Evolutionary conservation across 2,329 filamentous ascomycete genomes (phyloP).

Genomic region (Colletotrichum sp.): DNA sequence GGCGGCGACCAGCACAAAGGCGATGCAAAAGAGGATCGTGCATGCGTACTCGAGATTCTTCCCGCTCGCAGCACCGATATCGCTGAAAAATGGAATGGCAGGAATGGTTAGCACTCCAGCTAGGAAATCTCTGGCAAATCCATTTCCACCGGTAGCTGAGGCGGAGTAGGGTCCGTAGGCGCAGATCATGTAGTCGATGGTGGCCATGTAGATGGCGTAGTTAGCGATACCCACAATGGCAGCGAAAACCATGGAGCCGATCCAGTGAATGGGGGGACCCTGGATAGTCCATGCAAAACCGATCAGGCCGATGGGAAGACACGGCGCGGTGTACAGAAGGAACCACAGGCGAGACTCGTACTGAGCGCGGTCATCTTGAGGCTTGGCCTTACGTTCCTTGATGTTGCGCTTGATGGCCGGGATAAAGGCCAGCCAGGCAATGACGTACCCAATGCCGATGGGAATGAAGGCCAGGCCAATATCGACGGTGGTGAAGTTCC

Average conservation of each 20-base stretch:
- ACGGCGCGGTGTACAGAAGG: slow-evolving; percentile 66
- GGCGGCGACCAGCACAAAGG: slow-evolving; percentile 64
- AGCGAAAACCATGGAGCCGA: slow-evolving; percentile 69
- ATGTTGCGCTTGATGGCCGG: slow-evolving; percentile 61
- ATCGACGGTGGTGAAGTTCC: slow-evolving; percentile 62
- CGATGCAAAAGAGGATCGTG: slow-evolving; percentile 68
- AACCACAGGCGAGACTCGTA: slow-evolving; percentile 73
- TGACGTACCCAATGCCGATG: slow-evolving; percentile 69
- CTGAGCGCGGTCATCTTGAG: slow-evolving; percentile 63
- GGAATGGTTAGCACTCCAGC: slow-evolving; percentile 75
- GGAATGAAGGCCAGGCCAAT: slow-evolving; percentile 69
- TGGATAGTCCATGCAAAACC: slow-evolving; percentile 73
- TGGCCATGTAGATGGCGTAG: slow-evolving; percentile 77
- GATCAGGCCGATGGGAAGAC: slow-evolving; percentile 70
- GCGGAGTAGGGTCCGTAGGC: slow-evolving; percentile 77
- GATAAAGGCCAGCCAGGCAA: slow-evolving; percentile 66
- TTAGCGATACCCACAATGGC: slow-evolving; percentile 75
- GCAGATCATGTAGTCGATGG: slow-evolving; percentile 79
- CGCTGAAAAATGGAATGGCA: slow-evolving; percentile 67
- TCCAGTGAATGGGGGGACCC: slow-evolving; percentile 70
- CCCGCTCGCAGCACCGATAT: slow-evolving; percentile 53
- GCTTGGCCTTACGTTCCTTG: slow-evolving; percentile 53
- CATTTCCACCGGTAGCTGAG: slow-evolving; percentile 78
- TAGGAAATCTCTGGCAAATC: slow-evolving; percentile 75
- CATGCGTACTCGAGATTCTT: slow-evolving; percentile 64